Evolutionary conservation across 768 basidiomycete species (phyloP).

Genomic region (Suillus weaverae): DNA sequence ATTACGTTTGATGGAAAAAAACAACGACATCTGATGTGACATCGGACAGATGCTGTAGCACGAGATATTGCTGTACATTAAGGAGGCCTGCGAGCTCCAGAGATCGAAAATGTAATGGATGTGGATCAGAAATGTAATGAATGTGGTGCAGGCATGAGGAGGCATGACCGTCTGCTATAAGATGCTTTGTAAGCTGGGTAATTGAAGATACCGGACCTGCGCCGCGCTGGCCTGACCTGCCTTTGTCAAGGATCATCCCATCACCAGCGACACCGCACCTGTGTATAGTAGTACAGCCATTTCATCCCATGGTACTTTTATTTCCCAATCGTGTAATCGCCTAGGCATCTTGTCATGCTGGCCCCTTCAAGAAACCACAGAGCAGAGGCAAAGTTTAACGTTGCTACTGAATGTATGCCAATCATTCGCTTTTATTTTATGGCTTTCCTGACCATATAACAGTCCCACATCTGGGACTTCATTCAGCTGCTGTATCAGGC

Average conservation of each 20-base stretch:
- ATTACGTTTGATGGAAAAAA: background rate
- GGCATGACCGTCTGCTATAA: too few species aligned
- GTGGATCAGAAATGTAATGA: too few species aligned
- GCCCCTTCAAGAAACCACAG: slow-evolving; percentile 37
- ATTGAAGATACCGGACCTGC: background rate
- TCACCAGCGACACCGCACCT: slow-evolving; percentile 4
- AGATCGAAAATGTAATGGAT: too few species aligned
- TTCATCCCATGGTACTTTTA: slow-evolving; percentile 1
- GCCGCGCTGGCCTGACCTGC: background rate
- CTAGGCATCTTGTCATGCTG: slow-evolving; percentile 29
- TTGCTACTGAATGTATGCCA: slow-evolving; percentile 50
- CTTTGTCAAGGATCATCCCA: background rate
- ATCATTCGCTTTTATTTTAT: background rate
- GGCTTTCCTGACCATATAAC: background rate
- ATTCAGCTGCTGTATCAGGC: slow-evolving; percentile 77
- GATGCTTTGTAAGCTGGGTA: slow-evolving; percentile 1
- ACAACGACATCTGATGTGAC: background rate
- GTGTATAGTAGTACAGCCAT: slow-evolving; percentile 1
- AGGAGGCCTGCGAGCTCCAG: too few species aligned
- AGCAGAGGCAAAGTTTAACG: slow-evolving; percentile 52
- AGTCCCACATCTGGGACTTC: slow-evolving; percentile 79
- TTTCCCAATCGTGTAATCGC: background rate
- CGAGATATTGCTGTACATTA: background rate
- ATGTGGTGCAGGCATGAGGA: too few species aligned
- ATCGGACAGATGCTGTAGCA: background rate